Evolutionary conservation across 345 rosid species (phyloP).

Genomic region (Citrus reticulata): DNA sequence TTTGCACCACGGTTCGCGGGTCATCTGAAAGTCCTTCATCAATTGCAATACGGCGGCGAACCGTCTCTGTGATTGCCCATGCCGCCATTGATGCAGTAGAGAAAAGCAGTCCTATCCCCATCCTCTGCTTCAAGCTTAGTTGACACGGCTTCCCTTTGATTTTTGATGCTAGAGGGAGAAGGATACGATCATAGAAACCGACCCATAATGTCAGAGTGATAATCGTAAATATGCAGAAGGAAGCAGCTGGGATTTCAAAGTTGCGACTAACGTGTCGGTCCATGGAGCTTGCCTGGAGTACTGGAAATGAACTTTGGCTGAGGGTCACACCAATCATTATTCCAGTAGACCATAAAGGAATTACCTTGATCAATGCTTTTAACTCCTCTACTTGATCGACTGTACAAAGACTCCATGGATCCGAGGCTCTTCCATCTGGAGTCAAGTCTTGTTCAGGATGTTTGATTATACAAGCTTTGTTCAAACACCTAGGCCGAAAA

Average conservation of each 20-base stretch:
- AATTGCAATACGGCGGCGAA: slow-evolving; percentile 27
- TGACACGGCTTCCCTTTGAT: slow-evolving; percentile 28
- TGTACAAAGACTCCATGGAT: slow-evolving; percentile 51
- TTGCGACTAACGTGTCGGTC: slow-evolving; percentile 41
- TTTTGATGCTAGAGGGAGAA: slow-evolving; percentile 40
- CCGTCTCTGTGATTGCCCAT: not conserved
- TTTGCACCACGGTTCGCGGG: slow-evolving; percentile 20
- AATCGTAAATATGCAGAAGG: slow-evolving; percentile 35
- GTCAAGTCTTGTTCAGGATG: slow-evolving; percentile 33
- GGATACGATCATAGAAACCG: slow-evolving; percentile 33
- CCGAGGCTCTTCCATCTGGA: slow-evolving; percentile 24
- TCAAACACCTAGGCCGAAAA: slow-evolving; percentile 33
- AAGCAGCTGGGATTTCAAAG: slow-evolving; percentile 55
- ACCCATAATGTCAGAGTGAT: slow-evolving; percentile 34
- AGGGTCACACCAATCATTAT: slow-evolving; percentile 30
- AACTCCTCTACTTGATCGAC: slow-evolving; percentile 62
- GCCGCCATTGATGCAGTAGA: slow-evolving; percentile 27
- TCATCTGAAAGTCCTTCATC: slow-evolving; percentile 24
- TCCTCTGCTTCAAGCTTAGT: slow-evolving; percentile 40
- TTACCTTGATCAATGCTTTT: slow-evolving; percentile 43
- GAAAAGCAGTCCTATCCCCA: slow-evolving; percentile 41
- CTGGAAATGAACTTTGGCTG: slow-evolving; percentile 33
- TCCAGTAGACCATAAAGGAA: slow-evolving; percentile 57
- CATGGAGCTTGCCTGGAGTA: slow-evolving; percentile 23
- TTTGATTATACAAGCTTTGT: slow-evolving; percentile 47